Evolutionary conservation across 2,329 filamentous ascomycete genomes (phyloP).

Genomic region (Exserohilum turcica): DNA sequence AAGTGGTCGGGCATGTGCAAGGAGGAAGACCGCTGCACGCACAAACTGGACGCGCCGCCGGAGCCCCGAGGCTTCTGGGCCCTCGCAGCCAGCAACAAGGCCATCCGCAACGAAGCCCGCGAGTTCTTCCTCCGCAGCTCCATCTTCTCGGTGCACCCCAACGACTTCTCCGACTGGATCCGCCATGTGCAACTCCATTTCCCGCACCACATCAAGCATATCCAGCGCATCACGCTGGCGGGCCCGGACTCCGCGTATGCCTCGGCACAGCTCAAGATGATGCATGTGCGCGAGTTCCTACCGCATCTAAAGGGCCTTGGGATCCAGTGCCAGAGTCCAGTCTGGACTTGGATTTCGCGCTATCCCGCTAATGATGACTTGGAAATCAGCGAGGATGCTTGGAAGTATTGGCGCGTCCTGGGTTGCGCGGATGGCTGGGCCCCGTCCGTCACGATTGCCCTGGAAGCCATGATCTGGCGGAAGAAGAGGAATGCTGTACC

Average conservation of each 20-base stretch:
- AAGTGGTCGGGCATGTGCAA: constrained; percentile 26
- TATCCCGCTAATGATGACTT: not conserved
- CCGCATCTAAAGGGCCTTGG: not conserved
- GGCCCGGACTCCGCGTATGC: not conserved
- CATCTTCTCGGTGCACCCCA: not conserved
- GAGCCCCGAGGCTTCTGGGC: not conserved
- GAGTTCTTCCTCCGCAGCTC: not conserved
- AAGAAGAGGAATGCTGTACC: not conserved
- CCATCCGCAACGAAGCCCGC: not conserved
- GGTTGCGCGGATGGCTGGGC: not conserved
- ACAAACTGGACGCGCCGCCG: not conserved
- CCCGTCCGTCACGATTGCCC: not conserved
- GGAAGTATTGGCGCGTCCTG: not conserved
- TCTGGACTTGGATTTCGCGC: not conserved
- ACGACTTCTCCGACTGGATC: not conserved
- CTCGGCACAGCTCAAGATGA: not conserved
- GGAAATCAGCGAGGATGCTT: not conserved
- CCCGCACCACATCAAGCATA: not conserved
- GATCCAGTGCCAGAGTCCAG: not conserved
- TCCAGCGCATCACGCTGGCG: not conserved
- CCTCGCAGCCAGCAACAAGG: not conserved
- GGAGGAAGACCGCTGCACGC: not conserved
- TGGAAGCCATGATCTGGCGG: not conserved
- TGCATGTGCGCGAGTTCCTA: not conserved
- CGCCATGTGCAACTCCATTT: not conserved